A percentile compares a stretch with the other conserved stretches of the same genome.
These are phyloP conservation scores for Silene coronaria DNA, from an alignment of 179 eudicot genomes.

Conservation along the genomic window DNA sequence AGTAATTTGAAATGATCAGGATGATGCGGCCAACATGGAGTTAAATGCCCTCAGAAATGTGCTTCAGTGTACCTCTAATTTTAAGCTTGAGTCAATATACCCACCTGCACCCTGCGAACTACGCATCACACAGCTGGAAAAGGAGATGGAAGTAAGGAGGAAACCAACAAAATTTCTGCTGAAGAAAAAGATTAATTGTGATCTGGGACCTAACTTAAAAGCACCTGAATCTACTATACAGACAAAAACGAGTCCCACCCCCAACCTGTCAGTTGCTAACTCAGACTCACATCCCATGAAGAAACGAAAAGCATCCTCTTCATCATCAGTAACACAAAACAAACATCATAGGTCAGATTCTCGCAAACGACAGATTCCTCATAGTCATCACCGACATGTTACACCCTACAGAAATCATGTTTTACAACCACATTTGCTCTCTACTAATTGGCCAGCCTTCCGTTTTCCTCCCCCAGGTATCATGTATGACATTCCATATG, in stretches of 20 bases:
- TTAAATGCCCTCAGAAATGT: slow-evolving; percentile 9
- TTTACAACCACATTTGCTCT: neutral
- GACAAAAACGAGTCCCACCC: neutral
- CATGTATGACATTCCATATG: neutral
- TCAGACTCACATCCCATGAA: neutral
- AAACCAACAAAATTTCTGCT: neutral
- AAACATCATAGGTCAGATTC: neutral
- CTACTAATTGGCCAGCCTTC: neutral
- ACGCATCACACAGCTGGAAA: slow-evolving; percentile 13
- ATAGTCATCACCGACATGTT: neutral
- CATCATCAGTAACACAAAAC: neutral
- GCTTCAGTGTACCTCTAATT: neutral
- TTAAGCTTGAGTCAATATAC: slow-evolving; percentile 6
- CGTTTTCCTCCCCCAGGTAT: neutral
- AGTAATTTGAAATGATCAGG: neutral
- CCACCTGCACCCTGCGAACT: neutral
- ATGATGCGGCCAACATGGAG: slow-evolving; percentile 13
- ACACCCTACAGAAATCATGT: neutral
- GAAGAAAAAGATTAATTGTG: neutral
- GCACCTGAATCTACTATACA: neutral
- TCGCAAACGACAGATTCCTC: neutral
- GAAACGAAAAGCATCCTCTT: neutral
- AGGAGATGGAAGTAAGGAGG: slow-evolving; percentile 10
- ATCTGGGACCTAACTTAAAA: neutral
- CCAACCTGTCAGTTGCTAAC: neutral